Conservation (phyloP, 2,329 filamentous ascomycete species). For the Fusarium poae region DNA sequence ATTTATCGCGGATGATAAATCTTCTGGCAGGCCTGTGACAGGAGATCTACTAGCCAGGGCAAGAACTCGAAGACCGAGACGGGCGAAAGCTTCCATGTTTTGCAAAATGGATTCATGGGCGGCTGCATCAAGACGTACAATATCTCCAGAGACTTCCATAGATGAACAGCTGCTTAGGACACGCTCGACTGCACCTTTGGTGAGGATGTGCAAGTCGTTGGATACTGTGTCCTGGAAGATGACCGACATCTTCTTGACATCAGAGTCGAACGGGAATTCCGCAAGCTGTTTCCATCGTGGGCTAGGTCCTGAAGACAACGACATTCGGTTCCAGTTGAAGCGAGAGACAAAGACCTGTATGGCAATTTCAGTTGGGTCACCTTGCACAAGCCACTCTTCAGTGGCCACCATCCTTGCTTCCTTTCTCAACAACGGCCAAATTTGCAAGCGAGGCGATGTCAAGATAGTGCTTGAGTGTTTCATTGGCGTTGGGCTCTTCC, state of each 20-base stretch:
- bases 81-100: constrained; percentile 76
- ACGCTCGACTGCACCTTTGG: constrained; percentile 75
- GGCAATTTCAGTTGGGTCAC: constrained; percentile 76
- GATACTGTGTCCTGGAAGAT: constrained; percentile 65
- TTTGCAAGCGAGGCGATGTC: constrained; percentile 75
- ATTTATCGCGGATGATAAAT: constrained; percentile 32
- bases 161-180: constrained; percentile 71
- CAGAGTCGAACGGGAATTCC: constrained; percentile 81
- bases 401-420: constrained; percentile 60
- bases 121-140: constrained; percentile 50
- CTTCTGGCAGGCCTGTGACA: constrained; percentile 36
- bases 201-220: constrained; percentile 64
- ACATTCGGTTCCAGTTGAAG: constrained; percentile 72
- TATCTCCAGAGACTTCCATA: constrained; percentile 57
- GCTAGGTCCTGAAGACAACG: constrained; percentile 62
- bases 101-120: constrained; percentile 66
- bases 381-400: constrained; percentile 71
- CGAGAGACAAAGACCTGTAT: constrained; percentile 80
- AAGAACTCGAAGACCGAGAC: constrained; percentile 74
- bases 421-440: constrained; percentile 65
- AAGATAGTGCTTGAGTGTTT: constrained; percentile 67
- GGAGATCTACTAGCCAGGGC: constrained; percentile 62
- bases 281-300: constrained; percentile 69
- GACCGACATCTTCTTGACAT: constrained; percentile 82
- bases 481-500: constrained; percentile 58